Base-by-base conservation (phyloP, 495 filamentous ascomycete genomes). In the Darksidea phi region DNA sequence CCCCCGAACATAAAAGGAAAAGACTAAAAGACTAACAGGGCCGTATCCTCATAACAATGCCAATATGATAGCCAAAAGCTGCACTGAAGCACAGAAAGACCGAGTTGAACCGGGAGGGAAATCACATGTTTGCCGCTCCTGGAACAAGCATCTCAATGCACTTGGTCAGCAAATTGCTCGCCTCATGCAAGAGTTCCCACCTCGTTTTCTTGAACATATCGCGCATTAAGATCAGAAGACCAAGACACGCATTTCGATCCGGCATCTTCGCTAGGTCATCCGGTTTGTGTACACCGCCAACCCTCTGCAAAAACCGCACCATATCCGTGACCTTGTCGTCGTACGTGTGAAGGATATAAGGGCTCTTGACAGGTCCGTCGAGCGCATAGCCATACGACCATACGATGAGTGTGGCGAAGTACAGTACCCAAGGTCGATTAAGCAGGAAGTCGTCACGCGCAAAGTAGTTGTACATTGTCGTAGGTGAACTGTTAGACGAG, bases 341-440 rank as follows among this genome's bases (percentile, higher is more conserved):
- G 23, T 79, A 77, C 1, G 82, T 84, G 10, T 66, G 57, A 8
- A 86, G 79, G 15, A 82, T 81, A 28, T 80, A 64, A 1, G 81
- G 75, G 7, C 74, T 69, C 18, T 78, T 72, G 53, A 88, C 80
- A 0, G 90, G 80, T 0, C 94, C 94, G 68, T 97, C 94, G 54
- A 97, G 74, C 10, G 94, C 94, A 71, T 84, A 97, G 21, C 90
- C 94, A 68, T 97, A 98, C 54, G 84, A 91, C 93, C 93, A 98
- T 17, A 97, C 89, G 25, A 96, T 91, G 42, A 97, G 78, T 1
- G 87, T 84, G 1, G 94, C 90, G 58, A 95, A 95, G 70, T 96
- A 98, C 49, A 98, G 79, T n/a, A 97, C 90, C 94, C 94, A 98
- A 1, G 94, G 91, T 25, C 94, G 82, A 67, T 97, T 96, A 49